Evolutionary conservation across 1,284 basidiomycete species (phyloP).

Genomic region (Moniliophthora roreri): DNA sequence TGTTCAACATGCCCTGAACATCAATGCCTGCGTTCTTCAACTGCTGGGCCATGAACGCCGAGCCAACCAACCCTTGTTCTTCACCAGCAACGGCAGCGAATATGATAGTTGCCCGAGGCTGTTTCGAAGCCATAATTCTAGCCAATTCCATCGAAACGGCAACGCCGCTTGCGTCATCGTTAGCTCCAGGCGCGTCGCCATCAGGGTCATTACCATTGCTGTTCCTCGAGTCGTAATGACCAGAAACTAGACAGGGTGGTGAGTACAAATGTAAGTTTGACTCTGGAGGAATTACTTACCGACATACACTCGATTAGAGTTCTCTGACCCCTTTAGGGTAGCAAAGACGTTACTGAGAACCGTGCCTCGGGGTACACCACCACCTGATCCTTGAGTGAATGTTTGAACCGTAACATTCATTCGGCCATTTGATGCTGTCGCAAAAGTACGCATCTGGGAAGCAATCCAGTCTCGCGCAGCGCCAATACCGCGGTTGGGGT

Average conservation of each 20-base stretch:
- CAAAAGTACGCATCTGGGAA: conserved; percentile 41
- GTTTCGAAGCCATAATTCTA: conserved; percentile 44
- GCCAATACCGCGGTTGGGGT: conserved; percentile 49
- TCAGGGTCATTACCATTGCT: conserved; percentile 10
- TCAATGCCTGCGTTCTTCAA: conserved; percentile 41
- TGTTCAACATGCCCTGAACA: conserved; percentile 55
- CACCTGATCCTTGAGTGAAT: conserved; percentile 39
- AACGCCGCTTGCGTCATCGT: conserved; percentile 51
- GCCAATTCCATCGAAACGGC: conserved; percentile 52
- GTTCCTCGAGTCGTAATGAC: conserved; percentile 48
- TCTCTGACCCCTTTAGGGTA: conserved; percentile 45
- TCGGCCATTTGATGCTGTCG: conserved; percentile 41
- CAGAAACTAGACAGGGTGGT: too few species aligned
- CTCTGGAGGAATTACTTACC: too few species aligned
- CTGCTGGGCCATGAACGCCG: conserved; percentile 43
- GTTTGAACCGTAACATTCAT: conserved; percentile 47
- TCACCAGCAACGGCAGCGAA: conserved; percentile 42
- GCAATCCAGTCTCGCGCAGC: conserved; percentile 58
- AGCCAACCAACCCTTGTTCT: conserved; percentile 51
- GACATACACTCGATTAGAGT: conserved; percentile 53
- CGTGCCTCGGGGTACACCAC: conserved; percentile 37
- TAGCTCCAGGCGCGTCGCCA: conserved; percentile 47
- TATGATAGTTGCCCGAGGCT: conserved; percentile 49
- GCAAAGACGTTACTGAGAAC: conserved; percentile 52
- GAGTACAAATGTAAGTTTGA: too few species aligned